Percentiles rank a stretch among this genome's conserved stretches.
Conservation (phyloP, 2,329 filamentous ascomycete genomes). For the Fusarium graminum region DNA sequence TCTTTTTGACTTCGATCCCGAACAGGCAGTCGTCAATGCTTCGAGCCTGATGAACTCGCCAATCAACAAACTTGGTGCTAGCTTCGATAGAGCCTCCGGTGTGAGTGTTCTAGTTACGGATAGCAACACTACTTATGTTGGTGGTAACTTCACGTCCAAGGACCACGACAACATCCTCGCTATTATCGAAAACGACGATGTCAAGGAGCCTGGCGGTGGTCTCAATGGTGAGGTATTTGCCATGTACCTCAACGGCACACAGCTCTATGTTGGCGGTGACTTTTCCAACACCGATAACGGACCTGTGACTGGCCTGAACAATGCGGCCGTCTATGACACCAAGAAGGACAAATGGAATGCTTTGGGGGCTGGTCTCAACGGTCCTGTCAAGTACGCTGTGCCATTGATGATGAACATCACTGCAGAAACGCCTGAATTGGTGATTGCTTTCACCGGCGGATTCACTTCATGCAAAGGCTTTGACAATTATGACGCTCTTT, state of each 20-base stretch:
- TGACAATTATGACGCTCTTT: slow-evolving; percentile 69
- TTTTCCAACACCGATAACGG: slow-evolving; percentile 81
- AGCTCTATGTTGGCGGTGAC: slow-evolving; percentile 84
- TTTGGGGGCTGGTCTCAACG: slow-evolving; percentile 88
- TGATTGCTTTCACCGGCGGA: slow-evolving; percentile 82
- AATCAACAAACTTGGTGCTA: slow-evolving; percentile 80
- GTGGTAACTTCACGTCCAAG: slow-evolving; percentile 83
- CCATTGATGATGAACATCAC: slow-evolving; percentile 85
- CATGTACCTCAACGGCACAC: slow-evolving; percentile 74
- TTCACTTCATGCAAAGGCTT: slow-evolving; percentile 82
- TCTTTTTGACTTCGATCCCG: slow-evolving; percentile 87
- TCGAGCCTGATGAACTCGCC: slow-evolving; percentile 77
- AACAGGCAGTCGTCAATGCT: slow-evolving; percentile 63
- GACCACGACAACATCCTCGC: slow-evolving; percentile 81
- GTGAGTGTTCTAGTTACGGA: slow-evolving; percentile 77
- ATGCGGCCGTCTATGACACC: slow-evolving; percentile 82
- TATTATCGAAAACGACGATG: slow-evolving; percentile 73
- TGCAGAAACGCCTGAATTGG: slow-evolving; percentile 73
- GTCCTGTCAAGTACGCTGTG: slow-evolving; percentile 79
- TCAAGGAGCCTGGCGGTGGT: slow-evolving; percentile 75
- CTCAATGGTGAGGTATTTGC: slow-evolving; percentile 83
- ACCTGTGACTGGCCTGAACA: slow-evolving; percentile 73
- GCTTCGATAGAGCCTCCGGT: slow-evolving; percentile 74
- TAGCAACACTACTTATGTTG: slow-evolving; percentile 78
- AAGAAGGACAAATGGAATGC: slow-evolving; percentile 78